Base-by-base conservation (phyloP, 2,329 filamentous ascomycete species). In the Apiospora kogelbergensis region DNA sequence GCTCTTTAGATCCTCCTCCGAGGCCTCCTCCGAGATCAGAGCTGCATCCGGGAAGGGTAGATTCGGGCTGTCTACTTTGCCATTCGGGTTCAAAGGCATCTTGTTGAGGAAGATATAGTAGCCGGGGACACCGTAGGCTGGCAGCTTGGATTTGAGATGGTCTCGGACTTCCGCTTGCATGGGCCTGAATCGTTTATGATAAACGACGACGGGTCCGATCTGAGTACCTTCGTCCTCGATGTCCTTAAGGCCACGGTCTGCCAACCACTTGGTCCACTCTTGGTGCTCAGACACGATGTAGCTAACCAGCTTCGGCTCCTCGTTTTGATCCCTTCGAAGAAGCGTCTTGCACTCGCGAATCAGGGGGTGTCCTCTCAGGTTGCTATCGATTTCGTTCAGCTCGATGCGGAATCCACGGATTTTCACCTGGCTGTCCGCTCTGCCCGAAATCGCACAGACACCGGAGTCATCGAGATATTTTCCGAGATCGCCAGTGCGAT, bases 381-480 rank as follows among this genome's bases (percentile, higher is more conserved):
- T 91, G 53, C 86, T 92, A 79, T 98, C 95, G 73, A 98, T 98
- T 73, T 98, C 96, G 72, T 91, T 92, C 63, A 98, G 89, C 81
- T 99, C 96, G 73, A 99, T 97, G 71, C 95, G 88, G 85, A 98
- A 98, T 1, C 95, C 95, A 70, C 96, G 91, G 73, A 98, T 95
- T 84, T 98, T 99, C 83, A 98, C 93, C 78, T 98, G 95, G 73
- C 91, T 88, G 76, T 98, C 95, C 30, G 90, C 90, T 69, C 96
- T 87, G 26, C 95, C 95, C 66, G 30, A 73, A 69, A 15, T 69
- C 67, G 68, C 48, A 15, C 30, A 26, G 9, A 57, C 48, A 2
- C 71, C 75, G 13, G 70, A 71, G 24, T 68, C 65, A 57, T 57
- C 48, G 22, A 73, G 72, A 26, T 74, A 75, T 2, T 88, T 84